Evolutionary conservation across 305 asterid species (phyloP), one percentile per base, ranked within the genome.

Genomic region (Petunia hybrid): DNA sequence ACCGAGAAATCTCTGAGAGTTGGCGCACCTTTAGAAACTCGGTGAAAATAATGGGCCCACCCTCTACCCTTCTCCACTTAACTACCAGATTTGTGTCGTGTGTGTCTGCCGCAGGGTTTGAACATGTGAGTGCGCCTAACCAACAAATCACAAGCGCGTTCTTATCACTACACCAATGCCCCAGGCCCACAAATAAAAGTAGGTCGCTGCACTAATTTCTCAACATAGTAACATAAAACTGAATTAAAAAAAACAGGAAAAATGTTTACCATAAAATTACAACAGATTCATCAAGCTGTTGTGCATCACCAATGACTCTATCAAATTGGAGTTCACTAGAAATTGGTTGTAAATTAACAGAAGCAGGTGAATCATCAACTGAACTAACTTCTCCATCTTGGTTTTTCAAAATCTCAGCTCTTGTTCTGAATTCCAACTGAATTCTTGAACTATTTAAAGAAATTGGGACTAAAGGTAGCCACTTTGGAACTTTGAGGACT

Each of bases 311-410:
- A 55, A 94, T 45, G 86, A 94, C 88, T 80, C 86, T 89, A 89
- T 95, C 92, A 89, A 94, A 95, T 59, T 92, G 93, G 75, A 89
- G 57, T 83, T 92, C 98, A 77, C 85, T 85, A 46, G 88, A 87
- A 89, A 95, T 85, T 8, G 90, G 93, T 70, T 80, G 87, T 68
- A 94, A 83, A 48, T 87, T 92, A 81, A 91, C 71, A 4, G 93
- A 89, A 67, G 90, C 81, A 65, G 94, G 99, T 81, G 77, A 81
- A 82, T 83, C 79, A 53, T 88, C 93, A 60, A 85, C 81, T 65
- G 88, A 81, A 80, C 89, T 90, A 78, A 82, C 85, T 82, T 87
- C 92, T 22, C 57, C 77, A 41, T 83, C 74, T 40, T 78, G 75
- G 81, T 86, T 86, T 48, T 86, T 80, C 42, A 83, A 31, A 43